Percentiles rank a stretch among this genome's conserved stretches.
Conservation (phyloP, 2,329 filamentous ascomycete species). For the Scedosporium apiospermum region DNA sequence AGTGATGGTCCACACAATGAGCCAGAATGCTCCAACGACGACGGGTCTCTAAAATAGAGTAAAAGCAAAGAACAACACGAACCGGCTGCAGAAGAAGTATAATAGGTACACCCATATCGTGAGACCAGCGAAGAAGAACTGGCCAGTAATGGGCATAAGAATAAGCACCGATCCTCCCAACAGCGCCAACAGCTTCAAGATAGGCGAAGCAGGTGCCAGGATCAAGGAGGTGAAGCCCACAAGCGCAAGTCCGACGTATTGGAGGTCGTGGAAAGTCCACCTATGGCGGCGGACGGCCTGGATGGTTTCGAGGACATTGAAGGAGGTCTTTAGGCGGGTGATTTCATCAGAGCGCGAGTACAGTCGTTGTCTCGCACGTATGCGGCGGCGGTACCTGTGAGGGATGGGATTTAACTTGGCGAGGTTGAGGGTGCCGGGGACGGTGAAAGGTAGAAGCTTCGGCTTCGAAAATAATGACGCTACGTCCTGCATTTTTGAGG, state of each 20-base stretch:
- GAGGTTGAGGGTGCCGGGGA: constrained; percentile 30
- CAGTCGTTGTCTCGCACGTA: constrained; percentile 23
- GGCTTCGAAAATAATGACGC: constrained; percentile 27
- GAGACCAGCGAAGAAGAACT: constrained; percentile 83
- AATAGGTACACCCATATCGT: constrained; percentile 80
- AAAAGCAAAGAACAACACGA: constrained; percentile 32
- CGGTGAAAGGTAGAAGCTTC: constrained; percentile 26
- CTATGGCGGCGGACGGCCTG: constrained; percentile 65
- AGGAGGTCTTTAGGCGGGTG: constrained; percentile 69
- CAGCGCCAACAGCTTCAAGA: constrained; percentile 66
- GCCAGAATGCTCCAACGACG: neutral
- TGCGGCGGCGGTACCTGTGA: constrained; percentile 22
- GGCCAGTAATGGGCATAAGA: constrained; percentile 73
- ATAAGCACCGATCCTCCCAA: constrained; percentile 59
- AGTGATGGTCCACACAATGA: neutral
- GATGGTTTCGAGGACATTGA: constrained; percentile 70
- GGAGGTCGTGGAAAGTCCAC: constrained; percentile 76
- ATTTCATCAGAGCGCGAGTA: constrained; percentile 46
- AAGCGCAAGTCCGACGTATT: constrained; percentile 68
- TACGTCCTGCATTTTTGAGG: constrained; percentile 27
- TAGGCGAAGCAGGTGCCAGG: constrained; percentile 71
- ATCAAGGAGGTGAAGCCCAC: constrained; percentile 74
- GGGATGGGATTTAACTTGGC: constrained; percentile 32
- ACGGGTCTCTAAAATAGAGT: too few relatives aligned
- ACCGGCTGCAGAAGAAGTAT: constrained; percentile 91